A percentile compares a stretch with the other conserved stretches of the same genome.
These are phyloP conservation scores for Carallia pectinifolia DNA, from an alignment of 345 rosid genomes.

Conservation along the genomic window DNA sequence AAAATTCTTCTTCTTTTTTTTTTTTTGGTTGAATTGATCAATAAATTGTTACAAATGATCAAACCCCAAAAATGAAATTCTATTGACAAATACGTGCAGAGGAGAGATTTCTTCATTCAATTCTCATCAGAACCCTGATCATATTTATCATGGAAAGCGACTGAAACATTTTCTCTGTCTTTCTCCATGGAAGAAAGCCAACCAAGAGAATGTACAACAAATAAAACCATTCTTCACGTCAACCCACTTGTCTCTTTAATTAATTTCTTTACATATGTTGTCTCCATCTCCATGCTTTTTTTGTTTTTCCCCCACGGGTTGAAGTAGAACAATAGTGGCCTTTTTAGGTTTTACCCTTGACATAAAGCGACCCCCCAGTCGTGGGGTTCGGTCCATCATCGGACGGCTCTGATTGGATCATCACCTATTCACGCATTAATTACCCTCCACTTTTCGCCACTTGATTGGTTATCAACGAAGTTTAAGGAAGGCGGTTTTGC, in stretches of 20 bases:
- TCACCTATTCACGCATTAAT: neutral
- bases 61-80: neutral
- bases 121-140: too few species aligned
- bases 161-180: neutral
- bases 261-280: neutral
- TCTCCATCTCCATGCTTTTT: neutral
- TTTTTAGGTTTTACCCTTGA: neutral
- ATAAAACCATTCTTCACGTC: neutral
- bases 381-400: slow-evolving; percentile 9
- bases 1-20: neutral
- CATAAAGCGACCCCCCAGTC: neutral
- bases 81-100: too few species aligned
- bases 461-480: too few species aligned
- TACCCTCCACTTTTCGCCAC: neutral
- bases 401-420: slow-evolving; percentile 25
- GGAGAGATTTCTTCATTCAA: too few species aligned
- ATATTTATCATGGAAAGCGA: too few species aligned
- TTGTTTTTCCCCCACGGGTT: neutral
- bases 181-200: neutral
- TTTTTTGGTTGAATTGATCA: too few species aligned
- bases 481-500: neutral
- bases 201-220: neutral
- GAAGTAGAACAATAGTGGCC: neutral
- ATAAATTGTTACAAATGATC: too few species aligned
- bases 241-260: neutral